Conservation (phyloP, 768 basidiomycete species). For the Crassisporium funariophilum region DNA sequence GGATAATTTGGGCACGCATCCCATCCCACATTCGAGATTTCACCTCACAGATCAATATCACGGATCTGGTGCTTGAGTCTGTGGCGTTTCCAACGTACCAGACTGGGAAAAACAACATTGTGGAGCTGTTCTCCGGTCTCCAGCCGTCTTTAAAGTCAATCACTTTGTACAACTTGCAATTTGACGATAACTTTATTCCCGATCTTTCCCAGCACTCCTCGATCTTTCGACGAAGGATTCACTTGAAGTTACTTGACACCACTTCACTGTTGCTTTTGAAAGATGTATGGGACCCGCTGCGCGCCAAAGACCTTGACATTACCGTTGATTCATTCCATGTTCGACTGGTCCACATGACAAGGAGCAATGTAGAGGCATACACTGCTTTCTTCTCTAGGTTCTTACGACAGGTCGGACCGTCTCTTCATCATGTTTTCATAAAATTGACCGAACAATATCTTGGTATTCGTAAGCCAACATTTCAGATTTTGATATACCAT, state of each 20-base stretch:
- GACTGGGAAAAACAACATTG: background rate
- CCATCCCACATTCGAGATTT: constrained; percentile 4
- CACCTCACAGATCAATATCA: constrained; percentile 2
- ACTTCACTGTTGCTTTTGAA: background rate
- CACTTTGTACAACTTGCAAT: background rate
- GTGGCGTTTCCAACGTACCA: background rate
- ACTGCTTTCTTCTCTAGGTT: constrained; percentile 9
- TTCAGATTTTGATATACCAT: background rate
- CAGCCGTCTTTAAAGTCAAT: constrained; percentile 9
- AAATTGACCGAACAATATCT: constrained; percentile 4
- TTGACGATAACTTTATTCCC: background rate
- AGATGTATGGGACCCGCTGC: constrained; percentile 3
- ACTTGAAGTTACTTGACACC: constrained; percentile 6
- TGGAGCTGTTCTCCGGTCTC: constrained; percentile 3
- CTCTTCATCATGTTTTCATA: constrained; percentile 6
- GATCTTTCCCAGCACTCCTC: background rate
- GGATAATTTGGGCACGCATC: constrained; percentile 4
- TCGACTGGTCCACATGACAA: background rate
- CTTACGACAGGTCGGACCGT: constrained; percentile 5
- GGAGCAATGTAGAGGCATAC: background rate
- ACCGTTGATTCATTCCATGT: constrained; percentile 1
- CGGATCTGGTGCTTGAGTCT: background rate
- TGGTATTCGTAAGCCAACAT: constrained; percentile 3
- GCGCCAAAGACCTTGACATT: background rate
- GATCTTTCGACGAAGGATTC: constrained; percentile 2